Percentiles rank a stretch among this genome's conserved stretches.
Conservation (phyloP, 768 basidiomycete species). For the Termitomyces sp. region DNA sequence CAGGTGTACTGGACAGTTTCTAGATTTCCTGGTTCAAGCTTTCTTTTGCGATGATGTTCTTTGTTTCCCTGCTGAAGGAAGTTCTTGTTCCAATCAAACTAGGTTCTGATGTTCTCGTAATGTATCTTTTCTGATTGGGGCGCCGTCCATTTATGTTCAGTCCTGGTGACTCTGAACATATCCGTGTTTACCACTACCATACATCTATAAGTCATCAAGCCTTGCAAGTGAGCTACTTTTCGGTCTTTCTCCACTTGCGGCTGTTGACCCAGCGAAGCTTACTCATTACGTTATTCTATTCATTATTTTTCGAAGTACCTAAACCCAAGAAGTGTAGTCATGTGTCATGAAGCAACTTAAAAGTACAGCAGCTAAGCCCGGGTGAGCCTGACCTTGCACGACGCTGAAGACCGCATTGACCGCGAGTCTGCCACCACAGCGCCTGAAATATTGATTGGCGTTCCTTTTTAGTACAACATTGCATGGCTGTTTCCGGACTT, state of each 20-base stretch:
- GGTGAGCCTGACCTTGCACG: no score
- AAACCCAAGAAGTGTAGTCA: not conserved
- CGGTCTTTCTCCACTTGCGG: not conserved
- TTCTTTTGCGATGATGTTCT: not conserved
- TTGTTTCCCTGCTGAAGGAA: not conserved
- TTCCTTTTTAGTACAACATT: not conserved
- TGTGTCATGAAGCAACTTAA: not conserved
- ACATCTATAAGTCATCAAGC: not conserved
- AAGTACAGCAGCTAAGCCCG: not conserved
- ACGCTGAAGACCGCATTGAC: not conserved
- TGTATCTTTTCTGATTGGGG: not conserved
- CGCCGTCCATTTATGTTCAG: not conserved
- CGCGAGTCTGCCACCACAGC: not conserved
- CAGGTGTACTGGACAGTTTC: not conserved
- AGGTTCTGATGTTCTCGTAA: not conserved
- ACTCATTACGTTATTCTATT: not conserved
- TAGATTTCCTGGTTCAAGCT: not conserved
- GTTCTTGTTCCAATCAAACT: no score
- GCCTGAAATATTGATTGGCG: no score
- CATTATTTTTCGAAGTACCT: not conserved
- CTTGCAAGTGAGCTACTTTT: not conserved
- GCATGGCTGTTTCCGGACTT: not conserved
- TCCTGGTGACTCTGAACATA: not conserved
- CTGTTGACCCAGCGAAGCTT: not conserved
- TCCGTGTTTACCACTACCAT: not conserved